A percentile compares a stretch with the other conserved stretches of the same genome.
Conservation (phyloP, 148 eudicot species). For the Rhododendron vialii region DNA sequence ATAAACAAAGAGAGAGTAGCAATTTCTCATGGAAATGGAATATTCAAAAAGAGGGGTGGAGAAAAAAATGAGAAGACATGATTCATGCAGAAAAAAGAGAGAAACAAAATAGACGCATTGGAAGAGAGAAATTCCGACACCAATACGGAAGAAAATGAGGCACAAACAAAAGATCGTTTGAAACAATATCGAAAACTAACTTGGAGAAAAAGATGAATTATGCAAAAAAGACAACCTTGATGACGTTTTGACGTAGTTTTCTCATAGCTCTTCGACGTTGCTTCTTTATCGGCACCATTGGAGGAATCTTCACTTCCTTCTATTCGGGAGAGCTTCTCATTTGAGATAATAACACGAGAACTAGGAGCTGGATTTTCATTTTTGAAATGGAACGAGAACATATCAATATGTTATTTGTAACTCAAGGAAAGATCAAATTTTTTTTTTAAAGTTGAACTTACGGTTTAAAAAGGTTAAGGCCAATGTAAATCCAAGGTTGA, state of each 20-base stretch:
- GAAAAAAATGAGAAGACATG: no score
- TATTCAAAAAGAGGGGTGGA: background rate
- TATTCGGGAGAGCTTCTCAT: slow-evolving; percentile 45
- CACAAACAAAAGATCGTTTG: background rate
- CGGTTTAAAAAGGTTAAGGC: slow-evolving; percentile 60
- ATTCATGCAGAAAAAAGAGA: no score
- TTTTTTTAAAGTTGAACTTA: slow-evolving; percentile 22
- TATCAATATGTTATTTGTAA: background rate
- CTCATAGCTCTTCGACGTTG: slow-evolving; percentile 2
- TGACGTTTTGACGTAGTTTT: slow-evolving; percentile 8
- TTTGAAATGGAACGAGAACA: background rate
- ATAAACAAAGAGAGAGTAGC: no score
- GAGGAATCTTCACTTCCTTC: slow-evolving; percentile 22
- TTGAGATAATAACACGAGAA: slow-evolving; percentile 61
- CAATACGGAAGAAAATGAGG: no score
- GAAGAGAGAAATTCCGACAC: no score
- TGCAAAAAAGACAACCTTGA: slow-evolving; percentile 31
- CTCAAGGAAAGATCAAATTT: background rate
- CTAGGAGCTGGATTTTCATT: slow-evolving; percentile 47
- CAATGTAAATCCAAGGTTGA: slow-evolving; percentile 47
- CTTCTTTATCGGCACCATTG: background rate
- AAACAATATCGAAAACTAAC: background rate
- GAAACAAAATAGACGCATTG: no score
- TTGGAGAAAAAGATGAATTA: background rate
- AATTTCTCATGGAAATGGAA: no score